Evolutionary conservation across 331 rosid species (phyloP).

Genomic region (Phaseolus coccineus): DNA sequence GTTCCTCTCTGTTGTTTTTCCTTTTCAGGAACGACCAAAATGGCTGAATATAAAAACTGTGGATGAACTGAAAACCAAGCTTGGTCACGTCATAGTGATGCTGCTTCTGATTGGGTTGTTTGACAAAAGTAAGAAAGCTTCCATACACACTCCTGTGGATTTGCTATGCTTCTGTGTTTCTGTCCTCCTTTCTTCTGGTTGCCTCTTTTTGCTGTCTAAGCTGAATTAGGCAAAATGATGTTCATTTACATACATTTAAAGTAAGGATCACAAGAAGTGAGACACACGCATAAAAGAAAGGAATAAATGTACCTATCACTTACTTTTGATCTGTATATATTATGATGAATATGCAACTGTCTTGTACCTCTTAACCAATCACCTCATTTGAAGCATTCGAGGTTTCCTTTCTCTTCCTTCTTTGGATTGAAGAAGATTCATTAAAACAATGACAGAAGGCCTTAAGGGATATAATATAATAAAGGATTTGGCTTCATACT

Average conservation of each 20-base stretch:
- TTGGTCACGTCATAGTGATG: conserved; percentile 98
- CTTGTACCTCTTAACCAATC: conserved; percentile 14
- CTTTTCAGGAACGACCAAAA: conserved; percentile 80
- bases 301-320: background rate
- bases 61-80: conserved; percentile 87
- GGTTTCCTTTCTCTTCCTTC: background rate
- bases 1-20: conserved; percentile 11
- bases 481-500: background rate
- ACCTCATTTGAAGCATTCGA: background rate
- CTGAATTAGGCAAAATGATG: conserved; percentile 56
- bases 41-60: conserved; percentile 82
- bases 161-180: conserved; percentile 91
- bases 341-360: conserved; percentile 1
- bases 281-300: background rate
- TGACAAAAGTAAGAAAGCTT: conserved; percentile 85
- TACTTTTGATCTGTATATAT: conserved; percentile 34
- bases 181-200: conserved; percentile 81
- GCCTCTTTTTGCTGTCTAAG: conserved; percentile 80
- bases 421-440: background rate
- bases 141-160: conserved; percentile 73
- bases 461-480: background rate
- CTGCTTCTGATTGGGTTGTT: conserved; percentile 87
- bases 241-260: background rate
- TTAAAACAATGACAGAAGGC: background rate
- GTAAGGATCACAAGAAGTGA: conserved; percentile 1